Evolutionary conservation across 805 yeast species (phyloP), one percentile per base, ranked within the genome.

Genomic region (Torulaspora microellipsoides): DNA sequence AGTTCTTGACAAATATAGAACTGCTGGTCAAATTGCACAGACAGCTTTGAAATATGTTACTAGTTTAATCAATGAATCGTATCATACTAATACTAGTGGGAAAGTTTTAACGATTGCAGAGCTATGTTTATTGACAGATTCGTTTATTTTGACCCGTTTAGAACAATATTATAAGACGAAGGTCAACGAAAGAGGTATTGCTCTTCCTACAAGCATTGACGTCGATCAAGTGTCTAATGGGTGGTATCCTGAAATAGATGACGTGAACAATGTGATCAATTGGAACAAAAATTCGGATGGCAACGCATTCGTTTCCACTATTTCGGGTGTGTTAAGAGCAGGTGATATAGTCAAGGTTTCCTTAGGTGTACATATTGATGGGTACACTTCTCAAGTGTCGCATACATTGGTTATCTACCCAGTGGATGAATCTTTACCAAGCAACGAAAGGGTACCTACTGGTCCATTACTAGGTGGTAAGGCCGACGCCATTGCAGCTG

Each of bases 351-450:
- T 87, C 28, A 90, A 91, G 49, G 76, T 93, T 45, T 71, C 85
- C 10, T 72, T 91, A 25, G 99, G 97, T 38, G 90, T 84, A 47
- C 97, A 93, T 52, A 78, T 93, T 54, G 99, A 93, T 66, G 99
- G 99, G 43, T 93, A 90, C 70, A 85, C 97, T 10, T 81, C 95
- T 1, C 78, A 80, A 62, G 80, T 79, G 9, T 80, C 95, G 25
- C 99, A 93, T 66, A 90, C 97, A 1, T 59, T 88, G 49, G 93
- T 89, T 27, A 80, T 89, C 42, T 85, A 79, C 56, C 95, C 95
- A 40, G 79, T 81, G 27, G 82, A 80, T 30, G 71, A 64, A 45
- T 55, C 57, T 32, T 48, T 51, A 40, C 68, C 64, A 17, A 64
- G 67, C 23, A 59, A 65, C 23, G 45, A 65, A 33, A 56, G 57